A percentile compares a stretch with the other conserved stretches of the same genome.
phyloP scores from a whole-genome alignment of 768 basidiomycete species.

The Tylopilus sp. region DNA sequence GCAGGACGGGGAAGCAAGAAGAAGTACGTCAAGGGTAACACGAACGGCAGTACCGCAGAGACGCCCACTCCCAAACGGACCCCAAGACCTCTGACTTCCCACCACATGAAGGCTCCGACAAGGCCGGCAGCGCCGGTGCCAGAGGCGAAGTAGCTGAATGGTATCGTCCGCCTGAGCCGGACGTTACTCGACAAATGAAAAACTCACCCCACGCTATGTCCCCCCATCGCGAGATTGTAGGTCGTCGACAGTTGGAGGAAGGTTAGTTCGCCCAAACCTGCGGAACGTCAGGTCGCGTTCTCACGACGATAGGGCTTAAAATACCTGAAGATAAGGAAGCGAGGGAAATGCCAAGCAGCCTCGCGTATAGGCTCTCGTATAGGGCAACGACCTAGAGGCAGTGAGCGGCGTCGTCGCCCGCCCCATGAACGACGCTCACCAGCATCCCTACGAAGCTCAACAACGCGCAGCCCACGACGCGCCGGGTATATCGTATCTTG shows the following conservation, averaged over 20 bases:
- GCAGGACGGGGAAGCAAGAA: slow-evolving; percentile 67
- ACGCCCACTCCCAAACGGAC: slow-evolving; percentile 80
- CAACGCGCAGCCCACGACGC: slow-evolving; percentile 71
- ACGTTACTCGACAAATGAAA: neutral
- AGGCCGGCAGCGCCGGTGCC: slow-evolving; percentile 95
- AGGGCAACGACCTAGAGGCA: slow-evolving; percentile 65
- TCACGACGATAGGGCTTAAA: neutral
- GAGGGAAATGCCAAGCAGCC: slow-evolving; percentile 75
- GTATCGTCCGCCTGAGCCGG: neutral
- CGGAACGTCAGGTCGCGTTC: slow-evolving; percentile 4
- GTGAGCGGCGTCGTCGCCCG: neutral
- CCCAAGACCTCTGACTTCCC: slow-evolving; percentile 83
- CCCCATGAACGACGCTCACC: neutral
- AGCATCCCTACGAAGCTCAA: slow-evolving; percentile 85
- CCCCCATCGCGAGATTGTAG: slow-evolving; percentile 68
- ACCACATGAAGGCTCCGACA: slow-evolving; percentile 92
- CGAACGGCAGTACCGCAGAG: slow-evolving; percentile 79
- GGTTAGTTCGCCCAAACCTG: slow-evolving; percentile 91
- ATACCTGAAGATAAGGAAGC: slow-evolving; percentile 86
- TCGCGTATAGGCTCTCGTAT: slow-evolving; percentile 59
- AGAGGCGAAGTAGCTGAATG: slow-evolving; percentile 79
- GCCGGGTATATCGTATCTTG: slow-evolving; percentile 71
- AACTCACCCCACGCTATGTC: slow-evolving; percentile 76
- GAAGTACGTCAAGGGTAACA: slow-evolving; percentile 75
- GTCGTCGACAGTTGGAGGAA: slow-evolving; percentile 92